Evolutionary conservation across 805 yeast genomes (phyloP).

Genomic region (Hanseniaspora lindneri): DNA sequence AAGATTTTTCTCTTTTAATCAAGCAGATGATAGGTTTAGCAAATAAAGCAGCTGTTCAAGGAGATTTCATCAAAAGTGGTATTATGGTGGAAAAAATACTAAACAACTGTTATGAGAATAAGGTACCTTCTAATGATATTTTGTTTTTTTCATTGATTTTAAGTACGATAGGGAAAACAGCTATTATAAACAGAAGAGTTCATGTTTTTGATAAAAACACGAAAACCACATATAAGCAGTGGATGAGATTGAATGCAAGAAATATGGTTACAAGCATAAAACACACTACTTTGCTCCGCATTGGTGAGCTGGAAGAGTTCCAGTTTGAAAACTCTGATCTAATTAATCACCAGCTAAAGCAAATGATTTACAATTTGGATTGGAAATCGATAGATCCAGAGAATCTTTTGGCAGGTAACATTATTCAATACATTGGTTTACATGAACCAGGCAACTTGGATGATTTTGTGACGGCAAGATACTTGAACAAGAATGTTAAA

Average conservation of each 20-base stretch:
- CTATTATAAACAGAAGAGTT: not conserved
- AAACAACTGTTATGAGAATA: not conserved
- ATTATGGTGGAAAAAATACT: not conserved
- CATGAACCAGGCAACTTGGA: slow-evolving; percentile 4
- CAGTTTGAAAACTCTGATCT: slow-evolving; percentile 1
- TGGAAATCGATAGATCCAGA: slow-evolving; percentile 10
- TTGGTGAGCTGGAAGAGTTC: not conserved
- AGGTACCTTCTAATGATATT: not conserved
- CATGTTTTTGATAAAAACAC: slow-evolving; percentile 3
- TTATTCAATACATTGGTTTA: slow-evolving; percentile 3
- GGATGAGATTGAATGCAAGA: slow-evolving; percentile 10
- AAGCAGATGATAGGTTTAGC: not conserved
- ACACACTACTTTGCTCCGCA: not conserved
- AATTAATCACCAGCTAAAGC: slow-evolving; percentile 2
- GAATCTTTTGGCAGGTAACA: slow-evolving; percentile 6
- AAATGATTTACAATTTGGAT: not conserved
- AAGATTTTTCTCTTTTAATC: not conserved
- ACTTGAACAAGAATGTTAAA: not conserved
- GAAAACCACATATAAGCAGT: slow-evolving; percentile 6
- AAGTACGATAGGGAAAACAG: slow-evolving; percentile 6
- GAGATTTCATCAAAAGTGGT: not conserved
- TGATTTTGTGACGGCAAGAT: not conserved
- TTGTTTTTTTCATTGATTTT: slow-evolving; percentile 1
- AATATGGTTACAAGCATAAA: not conserved
- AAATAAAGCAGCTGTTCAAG: not conserved